Percentiles rank a stretch among this genome's conserved stretches.
Evolutionary conservation across 768 basidiomycete species (phyloP).

Genomic region (Lyophyllum semitale): DNA sequence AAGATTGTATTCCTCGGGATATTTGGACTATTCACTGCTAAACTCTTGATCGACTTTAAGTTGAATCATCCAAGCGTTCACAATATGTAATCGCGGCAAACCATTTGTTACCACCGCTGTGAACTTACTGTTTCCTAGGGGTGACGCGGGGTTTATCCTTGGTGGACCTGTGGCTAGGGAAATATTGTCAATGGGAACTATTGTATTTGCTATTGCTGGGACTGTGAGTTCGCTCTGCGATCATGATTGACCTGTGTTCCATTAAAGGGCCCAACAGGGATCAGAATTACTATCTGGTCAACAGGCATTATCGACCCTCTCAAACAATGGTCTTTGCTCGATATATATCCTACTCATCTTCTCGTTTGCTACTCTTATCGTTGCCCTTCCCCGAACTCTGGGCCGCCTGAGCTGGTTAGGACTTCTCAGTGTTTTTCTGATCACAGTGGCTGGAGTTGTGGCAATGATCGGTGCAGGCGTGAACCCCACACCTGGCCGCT

Average conservation of each 20-base stretch:
- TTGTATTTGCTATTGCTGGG: constrained; percentile 53
- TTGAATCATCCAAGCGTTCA: constrained; percentile 56
- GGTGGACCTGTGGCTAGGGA: constrained; percentile 51
- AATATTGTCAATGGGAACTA: constrained; percentile 43
- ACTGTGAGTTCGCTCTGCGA: constrained; percentile 28
- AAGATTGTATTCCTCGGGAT: constrained; percentile 51
- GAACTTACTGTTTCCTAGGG: constrained; percentile 26
- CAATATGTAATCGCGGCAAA: constrained; percentile 34
- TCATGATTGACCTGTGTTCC: not conserved
- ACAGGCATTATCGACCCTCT: constrained; percentile 49
- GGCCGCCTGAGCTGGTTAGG: constrained; percentile 49
- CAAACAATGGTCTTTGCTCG: constrained; percentile 48
- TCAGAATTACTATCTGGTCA: constrained; percentile 53
- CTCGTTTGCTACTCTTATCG: constrained; percentile 38
- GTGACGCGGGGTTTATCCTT: constrained; percentile 52
- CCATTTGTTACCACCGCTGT: not conserved
- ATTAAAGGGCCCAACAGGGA: constrained; percentile 30
- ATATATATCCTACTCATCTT: constrained; percentile 49
- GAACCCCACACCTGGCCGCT: constrained; percentile 44
- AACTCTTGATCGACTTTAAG: constrained; percentile 58
- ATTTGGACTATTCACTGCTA: constrained; percentile 53
- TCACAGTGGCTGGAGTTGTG: constrained; percentile 46
- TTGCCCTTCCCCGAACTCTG: constrained; percentile 50
- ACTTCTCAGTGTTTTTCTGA: constrained; percentile 41
- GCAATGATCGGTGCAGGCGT: constrained; percentile 53